Percentiles rank a stretch among this genome's conserved stretches.
phyloP scores from a whole-genome alignment of 805 yeast genomes.

The Candida pini region DNA sequence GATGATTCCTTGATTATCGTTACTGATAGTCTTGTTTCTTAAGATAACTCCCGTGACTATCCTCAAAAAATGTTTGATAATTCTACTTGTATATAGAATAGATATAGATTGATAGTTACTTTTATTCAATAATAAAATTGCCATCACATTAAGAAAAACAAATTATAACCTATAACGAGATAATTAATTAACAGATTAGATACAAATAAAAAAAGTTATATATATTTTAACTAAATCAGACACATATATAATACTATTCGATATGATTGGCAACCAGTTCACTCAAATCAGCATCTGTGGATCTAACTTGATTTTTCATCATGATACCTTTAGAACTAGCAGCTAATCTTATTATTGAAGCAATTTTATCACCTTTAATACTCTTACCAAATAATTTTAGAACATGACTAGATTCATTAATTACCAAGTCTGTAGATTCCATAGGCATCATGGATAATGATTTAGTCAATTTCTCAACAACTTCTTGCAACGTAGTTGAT shows the following conservation, averaged over 20 bases:
- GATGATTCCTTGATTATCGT: no score
- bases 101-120: no score
- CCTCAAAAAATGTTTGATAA: no score
- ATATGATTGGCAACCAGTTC: conserved; percentile 47
- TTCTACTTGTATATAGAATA: no score
- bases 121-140: no score
- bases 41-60: no score
- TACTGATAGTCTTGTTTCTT: no score
- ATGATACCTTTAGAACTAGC: conserved; percentile 41
- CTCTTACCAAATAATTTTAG: conserved; percentile 83
- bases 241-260: conserved; percentile 22
- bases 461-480: conserved; percentile 47
- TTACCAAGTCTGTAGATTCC: conserved; percentile 66
- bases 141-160: no score
- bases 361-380: conserved; percentile 49
- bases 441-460: conserved; percentile 63
- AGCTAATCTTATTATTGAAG: conserved; percentile 44
- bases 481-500: conserved; percentile 41
- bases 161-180: no score
- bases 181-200: neutral
- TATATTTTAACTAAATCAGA: neutral
- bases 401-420: conserved; percentile 53
- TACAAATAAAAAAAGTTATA: neutral
- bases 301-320: conserved; percentile 55
- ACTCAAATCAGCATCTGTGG: conserved; percentile 45